Conservation (phyloP, 2,329 filamentous ascomycete species). For the Ascochyta koolunga region DNA sequence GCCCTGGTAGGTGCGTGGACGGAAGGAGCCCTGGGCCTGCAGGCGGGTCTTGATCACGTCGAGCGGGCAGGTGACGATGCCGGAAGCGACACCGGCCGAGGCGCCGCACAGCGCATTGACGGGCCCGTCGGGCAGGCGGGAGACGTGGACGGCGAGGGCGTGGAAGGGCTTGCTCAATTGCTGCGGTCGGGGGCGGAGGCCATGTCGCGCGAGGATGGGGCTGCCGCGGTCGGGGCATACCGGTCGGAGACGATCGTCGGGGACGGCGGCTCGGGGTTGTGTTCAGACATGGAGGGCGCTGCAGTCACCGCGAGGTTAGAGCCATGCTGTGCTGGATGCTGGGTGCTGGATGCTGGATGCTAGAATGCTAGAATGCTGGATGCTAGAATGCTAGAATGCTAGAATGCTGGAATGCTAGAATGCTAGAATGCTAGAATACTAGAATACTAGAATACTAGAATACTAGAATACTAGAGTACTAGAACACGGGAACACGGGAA, state of each 20-base stretch:
- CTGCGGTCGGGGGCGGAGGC: slow-evolving; percentile 21
- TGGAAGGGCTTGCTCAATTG: slow-evolving; percentile 34
- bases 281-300: slow-evolving; percentile 47
- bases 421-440: too few species aligned
- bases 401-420: too few species aligned
- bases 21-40: slow-evolving; percentile 89
- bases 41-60: slow-evolving; percentile 99
- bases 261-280: slow-evolving; percentile 46
- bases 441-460: too few species aligned
- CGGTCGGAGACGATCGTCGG: slow-evolving; percentile 37
- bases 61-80: slow-evolving; percentile 92
- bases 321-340: slow-evolving; percentile 4
- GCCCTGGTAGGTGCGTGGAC: slow-evolving; percentile 57
- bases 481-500: too few species aligned
- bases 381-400: too few species aligned
- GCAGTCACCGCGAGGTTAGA: slow-evolving; percentile 31
- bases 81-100: slow-evolving; percentile 87
- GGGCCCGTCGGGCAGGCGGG: slow-evolving; percentile 59
- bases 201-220: slow-evolving; percentile 25
- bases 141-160: slow-evolving; percentile 48
- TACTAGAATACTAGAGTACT: too few species aligned
- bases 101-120: slow-evolving; percentile 88
- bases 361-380: too few species aligned
- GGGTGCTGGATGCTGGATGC: too few species aligned
- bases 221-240: slow-evolving; percentile 40